A percentile compares a stretch with the other conserved stretches of the same genome.
Evolutionary conservation across 2,329 filamentous ascomycete species (phyloP).

Genomic region (Botrytis sinoallii): DNA sequence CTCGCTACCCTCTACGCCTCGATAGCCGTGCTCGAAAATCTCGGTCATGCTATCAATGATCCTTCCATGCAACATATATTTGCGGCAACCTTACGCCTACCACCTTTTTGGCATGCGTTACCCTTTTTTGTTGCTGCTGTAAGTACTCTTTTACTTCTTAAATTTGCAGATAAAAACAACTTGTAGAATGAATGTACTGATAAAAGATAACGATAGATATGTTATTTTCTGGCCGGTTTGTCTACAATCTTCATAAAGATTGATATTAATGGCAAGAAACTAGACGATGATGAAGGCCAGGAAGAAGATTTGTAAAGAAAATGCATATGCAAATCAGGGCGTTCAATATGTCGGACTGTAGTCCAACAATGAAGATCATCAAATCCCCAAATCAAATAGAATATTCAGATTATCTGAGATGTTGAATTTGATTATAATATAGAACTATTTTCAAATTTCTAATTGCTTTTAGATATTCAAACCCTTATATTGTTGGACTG

Average conservation of each 20-base stretch:
- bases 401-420: too few species aligned
- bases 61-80: slow-evolving; percentile 36
- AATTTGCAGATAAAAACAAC: background rate
- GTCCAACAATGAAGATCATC: too few species aligned
- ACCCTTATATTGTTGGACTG: too few species aligned
- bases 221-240: slow-evolving; percentile 9
- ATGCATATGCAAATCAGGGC: background rate
- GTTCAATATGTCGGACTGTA: too few species aligned
- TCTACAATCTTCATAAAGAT: slow-evolving; percentile 6
- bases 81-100: slow-evolving; percentile 28
- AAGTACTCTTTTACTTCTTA: slow-evolving; percentile 18
- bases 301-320: background rate
- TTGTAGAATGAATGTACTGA: background rate
- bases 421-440: too few species aligned
- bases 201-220: background rate
- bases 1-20: slow-evolving; percentile 35
- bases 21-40: slow-evolving; percentile 35
- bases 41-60: slow-evolving; percentile 35
- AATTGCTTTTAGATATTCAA: too few species aligned
- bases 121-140: slow-evolving; percentile 37
- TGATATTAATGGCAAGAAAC: background rate
- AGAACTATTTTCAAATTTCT: too few species aligned
- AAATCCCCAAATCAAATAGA: too few species aligned
- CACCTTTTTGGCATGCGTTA: slow-evolving; percentile 31
- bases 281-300: background rate